Evolutionary conservation across 305 asterid genomes (phyloP).

Genomic region (Fraxinus paxiana): DNA sequence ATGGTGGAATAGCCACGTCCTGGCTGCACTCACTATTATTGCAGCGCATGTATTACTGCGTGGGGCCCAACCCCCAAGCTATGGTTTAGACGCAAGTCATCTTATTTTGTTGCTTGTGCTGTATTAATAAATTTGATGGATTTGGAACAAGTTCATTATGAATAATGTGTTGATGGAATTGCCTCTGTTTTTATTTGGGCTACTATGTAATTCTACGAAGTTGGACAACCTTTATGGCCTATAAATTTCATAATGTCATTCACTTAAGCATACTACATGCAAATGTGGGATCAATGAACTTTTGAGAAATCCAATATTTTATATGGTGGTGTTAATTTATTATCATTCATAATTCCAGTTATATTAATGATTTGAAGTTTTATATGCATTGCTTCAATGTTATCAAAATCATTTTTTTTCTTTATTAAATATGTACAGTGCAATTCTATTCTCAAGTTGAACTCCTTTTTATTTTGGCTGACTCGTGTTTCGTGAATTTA

Average conservation of each 20-base stretch:
- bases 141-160: neutral
- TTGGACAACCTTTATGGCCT: neutral
- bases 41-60: neutral
- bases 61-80: neutral
- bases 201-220: neutral
- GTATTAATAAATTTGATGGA: neutral
- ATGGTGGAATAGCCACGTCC: neutral
- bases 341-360: neutral
- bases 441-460: neutral
- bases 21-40: neutral
- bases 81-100: neutral
- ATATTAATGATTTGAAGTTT: constrained; percentile 3
- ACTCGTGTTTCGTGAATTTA: neutral
- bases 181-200: neutral
- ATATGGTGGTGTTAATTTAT: constrained; percentile 1
- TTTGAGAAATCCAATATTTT: neutral
- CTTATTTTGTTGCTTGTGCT: neutral
- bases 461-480: neutral
- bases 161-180: neutral
- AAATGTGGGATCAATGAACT: constrained; percentile 17
- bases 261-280: neutral
- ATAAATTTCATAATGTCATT: neutral
- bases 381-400: neutral
- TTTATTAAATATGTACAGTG: neutral
- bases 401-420: neutral